Base-by-base conservation (phyloP, 306 rosid genomes). In the Cucurbita moschata region DNA sequence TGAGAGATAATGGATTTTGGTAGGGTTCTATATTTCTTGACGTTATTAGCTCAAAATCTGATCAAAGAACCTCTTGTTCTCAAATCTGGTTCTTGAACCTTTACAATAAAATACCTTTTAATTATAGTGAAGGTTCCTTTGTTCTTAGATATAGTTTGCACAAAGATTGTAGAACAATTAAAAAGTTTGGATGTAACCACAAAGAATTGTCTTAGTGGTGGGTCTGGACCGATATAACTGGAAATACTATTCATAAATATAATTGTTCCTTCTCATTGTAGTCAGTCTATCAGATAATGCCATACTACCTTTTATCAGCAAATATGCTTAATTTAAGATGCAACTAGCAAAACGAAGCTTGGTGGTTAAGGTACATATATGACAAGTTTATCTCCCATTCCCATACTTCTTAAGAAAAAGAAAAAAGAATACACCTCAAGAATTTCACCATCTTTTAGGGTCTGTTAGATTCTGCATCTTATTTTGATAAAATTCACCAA, bases 21-120 rank as follows among this genome's bases (percentile, higher is more conserved):
- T 70, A 35, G 74, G 74, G 46, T 70, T 38, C 58, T 35, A 51
- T 70, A 15, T 50, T 54, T 53, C 14, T 39, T 39, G 13, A 38
- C 52, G 39, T 52, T 40, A 40, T 21, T 40, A 39, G 18, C 50
- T 53, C 62, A 71, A 54, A 54, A 53, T 71, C 75, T 72, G 64
- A 52, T 52, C 7, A 54, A 54, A n/a, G 50, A 72, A 72, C 44
- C 74, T 68, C 18, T 68, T 46, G 56, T 44, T 68, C 73, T 47
- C 55, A 8, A 15, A 69, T 69, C 74, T 49, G 74, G 74, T 69
- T 69, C 23, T 49, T 50, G 74, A 49, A 69, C 59, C 44, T 23
- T 69, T 69, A 49, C 74, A 49, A 69, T 69, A 26, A 69, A 69
- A 69, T 49, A 68, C 15, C 55, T 30, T 26, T 50, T 50, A 69